Evolutionary conservation across 1,284 basidiomycete genomes (phyloP).

Genomic region (Coniophora puteana): DNA sequence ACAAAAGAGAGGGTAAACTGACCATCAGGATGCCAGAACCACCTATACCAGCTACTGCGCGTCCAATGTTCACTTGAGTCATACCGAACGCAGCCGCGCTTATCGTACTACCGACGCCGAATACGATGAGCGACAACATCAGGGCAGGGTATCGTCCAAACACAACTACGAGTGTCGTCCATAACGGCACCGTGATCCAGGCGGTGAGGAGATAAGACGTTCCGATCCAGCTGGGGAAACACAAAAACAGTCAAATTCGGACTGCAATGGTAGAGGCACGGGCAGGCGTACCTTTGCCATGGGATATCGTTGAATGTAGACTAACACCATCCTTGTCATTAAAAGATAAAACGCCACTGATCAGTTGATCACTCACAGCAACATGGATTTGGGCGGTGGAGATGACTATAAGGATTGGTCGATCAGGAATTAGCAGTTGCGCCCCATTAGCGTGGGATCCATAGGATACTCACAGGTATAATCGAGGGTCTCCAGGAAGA

Average conservation of each 20-base stretch:
- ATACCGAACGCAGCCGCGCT: constrained; percentile 35
- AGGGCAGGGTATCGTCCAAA: no score
- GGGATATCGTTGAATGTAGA: constrained; percentile 34
- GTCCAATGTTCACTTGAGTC: constrained; percentile 33
- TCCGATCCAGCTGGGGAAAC: no score
- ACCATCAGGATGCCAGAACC: constrained; percentile 36
- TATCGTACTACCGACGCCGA: no score
- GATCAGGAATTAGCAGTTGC: background rate
- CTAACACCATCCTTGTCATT: constrained; percentile 14
- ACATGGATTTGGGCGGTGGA: constrained; percentile 38
- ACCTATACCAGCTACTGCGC: constrained; percentile 35
- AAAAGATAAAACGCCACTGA: no score
- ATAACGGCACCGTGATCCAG: no score
- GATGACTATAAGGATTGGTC: constrained; percentile 26
- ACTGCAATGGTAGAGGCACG: no score
- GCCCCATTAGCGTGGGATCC: no score
- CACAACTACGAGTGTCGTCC: no score
- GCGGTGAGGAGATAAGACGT: no score
- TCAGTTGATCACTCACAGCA: constrained; percentile 28
- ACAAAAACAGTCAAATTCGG: no score
- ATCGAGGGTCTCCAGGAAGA: constrained; percentile 28
- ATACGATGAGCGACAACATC: no score
- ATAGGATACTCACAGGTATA: constrained; percentile 25
- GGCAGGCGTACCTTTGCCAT: constrained; percentile 29
- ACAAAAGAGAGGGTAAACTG: no score